Conservation (phyloP, 2,329 filamentous ascomycete species). For the Fusarium verrucosum region DNA sequence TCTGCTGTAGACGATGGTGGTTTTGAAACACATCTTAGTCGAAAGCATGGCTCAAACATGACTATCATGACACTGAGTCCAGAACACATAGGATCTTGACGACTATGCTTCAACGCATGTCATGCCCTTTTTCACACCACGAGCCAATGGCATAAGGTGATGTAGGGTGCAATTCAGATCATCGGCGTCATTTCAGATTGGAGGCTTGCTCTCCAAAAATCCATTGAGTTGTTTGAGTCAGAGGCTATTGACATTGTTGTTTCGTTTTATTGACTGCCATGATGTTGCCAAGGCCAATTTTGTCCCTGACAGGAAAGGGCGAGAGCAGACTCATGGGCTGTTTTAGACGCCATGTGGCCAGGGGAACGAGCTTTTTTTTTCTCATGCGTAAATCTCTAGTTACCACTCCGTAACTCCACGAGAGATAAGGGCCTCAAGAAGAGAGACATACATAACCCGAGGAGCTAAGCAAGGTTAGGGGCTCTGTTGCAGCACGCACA, state of each 20-base stretch:
- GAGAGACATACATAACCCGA: conserved; percentile 36
- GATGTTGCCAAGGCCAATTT: conserved; percentile 6
- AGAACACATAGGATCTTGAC: conserved; percentile 18
- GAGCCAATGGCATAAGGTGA: conserved; percentile 3
- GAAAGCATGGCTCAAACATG: conserved; percentile 26
- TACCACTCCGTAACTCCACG: conserved; percentile 36
- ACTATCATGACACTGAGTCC: conserved; percentile 31
- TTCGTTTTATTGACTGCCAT: neutral
- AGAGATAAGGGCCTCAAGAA: conserved; percentile 37
- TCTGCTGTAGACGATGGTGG: conserved; percentile 31
- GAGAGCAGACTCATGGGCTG: conserved; percentile 21
- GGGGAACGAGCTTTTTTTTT: conserved; percentile 6
- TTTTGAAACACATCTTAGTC: conserved; percentile 33
- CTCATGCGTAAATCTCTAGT: conserved; percentile 2
- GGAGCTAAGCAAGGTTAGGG: conserved; percentile 14
- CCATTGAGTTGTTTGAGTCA: neutral
- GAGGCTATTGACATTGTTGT: conserved; percentile 2
- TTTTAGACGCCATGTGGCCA: conserved; percentile 7
- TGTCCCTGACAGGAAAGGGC: neutral
- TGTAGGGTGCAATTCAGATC: neutral
- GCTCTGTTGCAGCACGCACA: conserved; percentile 38
- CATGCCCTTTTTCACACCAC: conserved; percentile 3
- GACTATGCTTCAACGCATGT: conserved; percentile 7
- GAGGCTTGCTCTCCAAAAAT: conserved; percentile 8
- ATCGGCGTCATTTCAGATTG: neutral